Conservation (phyloP, 148 eudicot species). For the Gaultheria prostrata region DNA sequence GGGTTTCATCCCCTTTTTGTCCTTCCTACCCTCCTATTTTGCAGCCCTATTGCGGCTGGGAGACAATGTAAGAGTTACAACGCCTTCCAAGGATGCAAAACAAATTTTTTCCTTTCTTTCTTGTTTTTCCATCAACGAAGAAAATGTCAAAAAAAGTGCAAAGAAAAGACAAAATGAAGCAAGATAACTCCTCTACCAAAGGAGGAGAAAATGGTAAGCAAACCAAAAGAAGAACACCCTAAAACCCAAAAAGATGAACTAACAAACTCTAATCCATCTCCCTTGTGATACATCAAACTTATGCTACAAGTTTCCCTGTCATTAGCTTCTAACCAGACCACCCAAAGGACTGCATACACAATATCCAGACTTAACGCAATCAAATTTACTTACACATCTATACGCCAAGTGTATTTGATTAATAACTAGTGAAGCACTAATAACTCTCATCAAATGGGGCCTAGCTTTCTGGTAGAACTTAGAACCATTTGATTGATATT, state of each 20-base stretch:
- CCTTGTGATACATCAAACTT: background rate
- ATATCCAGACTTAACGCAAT: background rate
- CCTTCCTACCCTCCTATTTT: background rate
- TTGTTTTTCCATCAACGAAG: background rate
- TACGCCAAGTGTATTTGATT: background rate
- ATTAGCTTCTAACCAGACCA: background rate
- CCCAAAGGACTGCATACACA: background rate
- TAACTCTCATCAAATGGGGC: background rate
- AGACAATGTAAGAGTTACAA: background rate
- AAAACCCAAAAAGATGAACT: background rate
- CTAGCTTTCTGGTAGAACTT: too few species aligned
- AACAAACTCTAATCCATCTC: background rate
- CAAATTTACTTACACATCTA: background rate
- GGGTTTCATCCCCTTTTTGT: background rate
- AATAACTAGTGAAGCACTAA: background rate
- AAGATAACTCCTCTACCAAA: background rate
- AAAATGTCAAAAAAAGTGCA: background rate
- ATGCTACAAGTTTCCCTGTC: background rate
- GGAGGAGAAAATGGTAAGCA: background rate
- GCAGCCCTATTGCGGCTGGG: background rate
- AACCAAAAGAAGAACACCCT: background rate
- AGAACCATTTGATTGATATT: too few species aligned
- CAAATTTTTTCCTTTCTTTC: background rate
- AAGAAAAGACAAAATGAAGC: background rate
- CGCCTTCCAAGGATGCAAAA: background rate